Evolutionary conservation across 2,329 filamentous ascomycete species (phyloP).

Genomic region (Aureobasidium sp.): DNA sequence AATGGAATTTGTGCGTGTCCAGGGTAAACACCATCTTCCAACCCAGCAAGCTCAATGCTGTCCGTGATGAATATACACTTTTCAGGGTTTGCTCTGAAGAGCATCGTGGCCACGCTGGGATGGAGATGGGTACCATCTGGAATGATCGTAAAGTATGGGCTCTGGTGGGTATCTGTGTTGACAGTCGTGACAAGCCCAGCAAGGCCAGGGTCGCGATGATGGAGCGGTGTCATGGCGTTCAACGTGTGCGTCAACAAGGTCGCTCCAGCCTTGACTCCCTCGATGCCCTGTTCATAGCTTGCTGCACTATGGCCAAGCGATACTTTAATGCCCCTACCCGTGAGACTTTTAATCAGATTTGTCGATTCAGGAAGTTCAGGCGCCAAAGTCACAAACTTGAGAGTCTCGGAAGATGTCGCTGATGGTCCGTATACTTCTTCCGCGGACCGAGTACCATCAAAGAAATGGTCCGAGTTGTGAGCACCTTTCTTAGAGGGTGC

Average conservation of each 20-base stretch:
- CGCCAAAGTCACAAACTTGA: constrained; percentile 48
- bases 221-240: constrained; percentile 47
- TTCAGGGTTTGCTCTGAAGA: constrained; percentile 40
- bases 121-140: constrained; percentile 50
- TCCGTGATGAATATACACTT: constrained; percentile 49
- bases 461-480: constrained; percentile 42
- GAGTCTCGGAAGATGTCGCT: constrained; percentile 30
- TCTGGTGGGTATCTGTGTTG: constrained; percentile 17
- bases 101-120: constrained; percentile 41
- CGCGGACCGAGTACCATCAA: constrained; percentile 27
- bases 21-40: constrained; percentile 45
- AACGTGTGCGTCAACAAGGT: constrained; percentile 48
- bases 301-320: constrained; percentile 48
- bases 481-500: constrained; percentile 48
- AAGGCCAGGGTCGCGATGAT: constrained; percentile 46
- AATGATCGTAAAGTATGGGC: constrained; percentile 47
- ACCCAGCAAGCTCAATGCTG: constrained; percentile 47
- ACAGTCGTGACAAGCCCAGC: constrained; percentile 35
- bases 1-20: constrained; percentile 47
- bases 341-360: constrained; percentile 37
- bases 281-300: constrained; percentile 39
- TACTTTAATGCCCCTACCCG: constrained; percentile 36
- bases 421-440: constrained; percentile 39
- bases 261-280: constrained; percentile 42
- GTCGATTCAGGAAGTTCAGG: constrained; percentile 42